Evolutionary conservation across 2,329 filamentous ascomycete genomes (phyloP), one percentile per base, ranked within the genome.

Genomic region (Colletotrichum tabaci): DNA sequence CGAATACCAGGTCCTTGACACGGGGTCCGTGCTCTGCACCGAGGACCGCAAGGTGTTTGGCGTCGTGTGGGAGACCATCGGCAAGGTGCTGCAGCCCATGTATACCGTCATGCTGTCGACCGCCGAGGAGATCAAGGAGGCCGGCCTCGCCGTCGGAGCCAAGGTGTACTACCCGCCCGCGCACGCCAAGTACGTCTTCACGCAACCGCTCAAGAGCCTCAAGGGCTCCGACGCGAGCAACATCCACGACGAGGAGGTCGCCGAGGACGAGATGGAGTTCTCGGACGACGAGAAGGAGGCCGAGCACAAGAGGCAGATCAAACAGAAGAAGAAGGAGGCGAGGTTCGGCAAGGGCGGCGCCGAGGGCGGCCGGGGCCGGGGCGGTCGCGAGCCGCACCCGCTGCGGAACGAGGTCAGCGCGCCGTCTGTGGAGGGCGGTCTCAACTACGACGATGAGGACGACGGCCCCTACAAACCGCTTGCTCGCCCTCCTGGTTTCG

Each of bases 181-280:
- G 10, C 92, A 96, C 79, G 94, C 94, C 50, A 91, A 88, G 0
- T 97, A 93, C 76, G 94, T 98, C 66, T 96, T 98, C 78, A 98
- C 96, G 0, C 89, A 96, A 79, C 90, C 92, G 8, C 85, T 98
- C 68, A 93, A 92, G 81, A 88, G 87, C 63, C 80, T 93, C 77
- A 98, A 97, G 83, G 94, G 95, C 71, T 96, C 94, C 12, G 96
- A 99, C 81, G 96, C 96, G 10, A 97, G 94, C 62, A 98, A 98
- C 79, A 88, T 98, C 66, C 93, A 98, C 81, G 96, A 98, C 76
- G 96, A 99, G 80, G 96, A 98, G 83, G 88, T 95, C 9, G 91
- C 84, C 18, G 92, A 93, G 42, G 94, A 97, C 47, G 96, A 98
- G 79, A 89, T 94, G 76, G 96, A 98, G 79, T 98, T 98, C 80